Evolutionary conservation across 2,329 filamentous ascomycete genomes (phyloP), one percentile per base, ranked within the genome.

Genomic region (Metarhizium robertsii): DNA sequence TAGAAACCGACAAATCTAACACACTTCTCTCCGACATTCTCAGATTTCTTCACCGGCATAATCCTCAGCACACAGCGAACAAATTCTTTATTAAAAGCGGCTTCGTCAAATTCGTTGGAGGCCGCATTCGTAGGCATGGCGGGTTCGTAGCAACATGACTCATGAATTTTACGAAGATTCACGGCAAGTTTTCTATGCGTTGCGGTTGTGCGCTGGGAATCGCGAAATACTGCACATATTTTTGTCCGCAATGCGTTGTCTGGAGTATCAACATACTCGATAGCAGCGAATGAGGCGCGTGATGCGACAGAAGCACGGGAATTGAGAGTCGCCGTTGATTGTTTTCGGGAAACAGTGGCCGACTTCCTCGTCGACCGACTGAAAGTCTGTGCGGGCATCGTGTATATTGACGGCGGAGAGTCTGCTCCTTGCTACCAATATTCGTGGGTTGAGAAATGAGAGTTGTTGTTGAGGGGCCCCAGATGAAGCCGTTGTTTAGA

Each of bases 131-230:
- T 81, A 30, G 73, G 72, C 59, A 71, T 77, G 38, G 72, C 76
- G 18, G 76, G 81, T 62, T 85, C 83, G 63, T 86, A 86, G 66
- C 81, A 85, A 73, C 90, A 96, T 42, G 86, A 79, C 68, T 96
- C 92, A 65, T 97, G 92, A 47, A 96, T 81, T 71, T 96, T 96
- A 60, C 92, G 85, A 58, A 99, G 75, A 52, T 85, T 91, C 58
- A 96, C 88, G 4, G 88, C 87, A 0, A 96, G 80, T 68, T 97
- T 97, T 58, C 92, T 80, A 69, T 99, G 94, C 2, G 89, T 89
- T 1, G 92, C 90, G 0, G 88, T 95, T 1, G 89, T 95, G 63
- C 87, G 86, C 70, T 99, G 94, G 38, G 92, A 91, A 69, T 92
- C 88, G 61, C 80, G 79, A 66, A 92, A 92, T 51, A 90, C 79